phyloP scores from a whole-genome alignment of 2,329 filamentous ascomycete species.

The Graphilbum fragrans region DNA sequence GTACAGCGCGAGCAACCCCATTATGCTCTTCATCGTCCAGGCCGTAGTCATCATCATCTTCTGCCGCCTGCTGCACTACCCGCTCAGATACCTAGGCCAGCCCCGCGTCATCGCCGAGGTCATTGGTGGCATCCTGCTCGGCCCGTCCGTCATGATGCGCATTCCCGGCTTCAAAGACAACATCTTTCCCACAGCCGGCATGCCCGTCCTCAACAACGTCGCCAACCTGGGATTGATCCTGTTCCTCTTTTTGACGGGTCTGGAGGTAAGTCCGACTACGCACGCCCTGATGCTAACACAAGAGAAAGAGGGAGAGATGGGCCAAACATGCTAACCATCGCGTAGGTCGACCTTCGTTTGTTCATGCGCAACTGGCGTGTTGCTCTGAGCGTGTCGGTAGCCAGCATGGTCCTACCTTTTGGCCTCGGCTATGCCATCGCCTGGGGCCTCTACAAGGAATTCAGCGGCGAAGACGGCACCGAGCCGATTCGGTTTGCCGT shows the following conservation, averaged over 20 bases:
- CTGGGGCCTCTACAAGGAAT: constrained; percentile 68
- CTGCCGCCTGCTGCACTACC: constrained; percentile 60
- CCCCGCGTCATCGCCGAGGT: constrained; percentile 64
- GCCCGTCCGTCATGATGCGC: constrained; percentile 77
- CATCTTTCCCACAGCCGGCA: constrained; percentile 67
- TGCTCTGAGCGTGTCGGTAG: constrained; percentile 63
- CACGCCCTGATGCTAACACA: too few relatives aligned
- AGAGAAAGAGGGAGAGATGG: too few relatives aligned
- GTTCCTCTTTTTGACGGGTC: constrained; percentile 77
- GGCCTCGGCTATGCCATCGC: constrained; percentile 70
- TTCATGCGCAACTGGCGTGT: constrained; percentile 70
- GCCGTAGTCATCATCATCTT: constrained; percentile 59
- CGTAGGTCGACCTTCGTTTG: constrained; percentile 58
- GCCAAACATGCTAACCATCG: too few relatives aligned
- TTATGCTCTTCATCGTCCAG: constrained; percentile 57
- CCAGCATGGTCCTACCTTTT: constrained; percentile 75
- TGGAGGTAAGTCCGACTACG: constrained; percentile 41
- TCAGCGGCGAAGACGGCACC: constrained; percentile 32
- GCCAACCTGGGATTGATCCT: constrained; percentile 76
- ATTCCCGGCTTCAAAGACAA: constrained; percentile 65
- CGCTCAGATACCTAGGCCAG: constrained; percentile 57
- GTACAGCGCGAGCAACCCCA: constrained; percentile 52
- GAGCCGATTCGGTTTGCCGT: constrained; percentile 35
- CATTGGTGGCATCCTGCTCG: constrained; percentile 66
- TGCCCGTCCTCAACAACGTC: constrained; percentile 63